Evolutionary conservation across 2,329 filamentous ascomycete species (phyloP).

Genomic region (Calonectria leucothoes): DNA sequence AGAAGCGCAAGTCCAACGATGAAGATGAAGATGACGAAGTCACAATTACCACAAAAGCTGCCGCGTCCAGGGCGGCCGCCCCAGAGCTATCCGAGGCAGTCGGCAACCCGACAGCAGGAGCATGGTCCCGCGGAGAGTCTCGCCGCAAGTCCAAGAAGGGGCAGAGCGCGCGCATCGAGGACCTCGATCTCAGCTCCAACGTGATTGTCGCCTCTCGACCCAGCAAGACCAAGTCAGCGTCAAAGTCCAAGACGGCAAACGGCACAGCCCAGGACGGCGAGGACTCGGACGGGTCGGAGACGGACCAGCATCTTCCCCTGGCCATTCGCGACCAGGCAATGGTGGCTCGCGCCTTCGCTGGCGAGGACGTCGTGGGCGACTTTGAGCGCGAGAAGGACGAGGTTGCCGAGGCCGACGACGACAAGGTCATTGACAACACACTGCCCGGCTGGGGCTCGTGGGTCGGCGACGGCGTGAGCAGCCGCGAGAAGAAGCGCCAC

Average conservation of each 20-base stretch:
- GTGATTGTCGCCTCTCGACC: constrained; percentile 46
- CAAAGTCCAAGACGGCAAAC: constrained; percentile 33
- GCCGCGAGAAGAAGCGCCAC: constrained; percentile 73
- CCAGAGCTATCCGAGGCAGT: constrained; percentile 27
- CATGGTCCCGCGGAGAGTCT: constrained; percentile 55
- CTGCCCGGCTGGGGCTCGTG: constrained; percentile 95
- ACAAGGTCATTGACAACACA: constrained; percentile 85
- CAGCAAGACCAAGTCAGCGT: constrained; percentile 46
- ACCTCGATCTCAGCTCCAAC: constrained; percentile 55
- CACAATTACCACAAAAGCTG: constrained; percentile 39
- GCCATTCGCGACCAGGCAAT: constrained; percentile 73
- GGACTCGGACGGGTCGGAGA: constrained; percentile 55
- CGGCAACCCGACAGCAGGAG: constrained; percentile 47
- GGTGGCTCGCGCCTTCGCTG: constrained; percentile 87
- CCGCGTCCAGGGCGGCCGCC: constrained; percentile 20
- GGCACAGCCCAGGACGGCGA: constrained; percentile 40
- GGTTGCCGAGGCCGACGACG: constrained; percentile 79
- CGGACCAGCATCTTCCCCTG: constrained; percentile 64
- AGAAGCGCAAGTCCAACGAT: constrained; percentile 42
- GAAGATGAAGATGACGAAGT: constrained; percentile 44
- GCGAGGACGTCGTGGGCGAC: constrained; percentile 83
- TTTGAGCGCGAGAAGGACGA: constrained; percentile 85
- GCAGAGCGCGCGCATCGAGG: constrained; percentile 44
- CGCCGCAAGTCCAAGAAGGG: constrained; percentile 53
- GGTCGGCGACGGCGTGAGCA: constrained; percentile 85